Conservation (phyloP, 2,329 filamentous ascomycete species). For the Cladosporium sp. region DNA sequence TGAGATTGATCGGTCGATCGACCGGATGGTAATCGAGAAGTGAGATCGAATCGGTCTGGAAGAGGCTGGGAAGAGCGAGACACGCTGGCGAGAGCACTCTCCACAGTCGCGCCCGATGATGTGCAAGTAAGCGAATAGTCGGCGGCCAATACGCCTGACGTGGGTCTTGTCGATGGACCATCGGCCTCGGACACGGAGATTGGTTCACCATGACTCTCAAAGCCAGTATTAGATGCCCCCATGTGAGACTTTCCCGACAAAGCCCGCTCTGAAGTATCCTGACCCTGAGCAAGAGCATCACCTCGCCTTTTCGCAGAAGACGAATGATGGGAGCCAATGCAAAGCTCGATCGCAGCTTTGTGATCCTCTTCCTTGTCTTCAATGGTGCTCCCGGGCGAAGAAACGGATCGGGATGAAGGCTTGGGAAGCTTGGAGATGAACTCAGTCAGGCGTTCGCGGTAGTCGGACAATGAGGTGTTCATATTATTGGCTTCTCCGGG, state of each 20-base stretch:
- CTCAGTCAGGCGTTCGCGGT: background rate
- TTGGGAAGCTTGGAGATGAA: background rate
- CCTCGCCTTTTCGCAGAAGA: background rate
- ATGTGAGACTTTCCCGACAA: background rate
- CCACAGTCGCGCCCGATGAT: background rate
- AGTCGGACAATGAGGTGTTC: background rate
- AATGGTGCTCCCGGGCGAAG: background rate
- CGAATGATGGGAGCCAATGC: background rate
- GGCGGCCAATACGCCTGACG: background rate
- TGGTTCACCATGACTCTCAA: background rate
- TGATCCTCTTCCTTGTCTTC: slow-evolving; percentile 1
- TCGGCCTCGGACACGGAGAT: background rate
- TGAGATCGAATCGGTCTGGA: background rate
- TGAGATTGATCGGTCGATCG: background rate
- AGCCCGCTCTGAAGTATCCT: background rate
- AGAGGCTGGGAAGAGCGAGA: background rate
- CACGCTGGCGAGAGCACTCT: background rate
- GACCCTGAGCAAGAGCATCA: background rate
- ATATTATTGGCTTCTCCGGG: background rate
- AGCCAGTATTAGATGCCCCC: background rate
- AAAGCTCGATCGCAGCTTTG: background rate
- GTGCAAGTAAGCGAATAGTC: background rate
- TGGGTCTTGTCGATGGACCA: background rate
- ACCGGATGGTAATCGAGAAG: background rate
- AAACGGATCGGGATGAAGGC: background rate